Base-by-base conservation (phyloP, 495 filamentous ascomycete species). In the Penicillium bovifimosum region DNA sequence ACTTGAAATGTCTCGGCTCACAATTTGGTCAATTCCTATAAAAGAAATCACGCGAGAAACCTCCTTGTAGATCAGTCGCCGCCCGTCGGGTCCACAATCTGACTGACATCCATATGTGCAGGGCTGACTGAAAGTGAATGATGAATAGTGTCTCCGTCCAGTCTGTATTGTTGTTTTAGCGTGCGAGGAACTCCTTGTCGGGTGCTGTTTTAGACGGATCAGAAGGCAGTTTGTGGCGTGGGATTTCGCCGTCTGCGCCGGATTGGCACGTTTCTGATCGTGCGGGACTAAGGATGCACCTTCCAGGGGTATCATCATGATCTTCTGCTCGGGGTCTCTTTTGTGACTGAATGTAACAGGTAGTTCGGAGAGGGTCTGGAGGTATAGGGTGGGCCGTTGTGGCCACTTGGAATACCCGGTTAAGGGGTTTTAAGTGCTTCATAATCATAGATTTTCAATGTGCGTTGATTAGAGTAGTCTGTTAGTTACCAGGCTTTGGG, bases 191-290 rank as follows among this genome's bases (percentile, higher is more conserved):
- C 29, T 69, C 66, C 13, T 51, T 52, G 3, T 64, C 62, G 1
- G 60, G 56, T 17, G 41, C 36, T 28, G 66, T 65, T 39, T 43
- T 54, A 6, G 54, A 43, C 6, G 62, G 64, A 29, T 67, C 66
- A 41, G 63, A 69, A 10, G 66, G 63, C 0, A 60, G 64, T 43
- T 58, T 59, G 57, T 69, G 66, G 4, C 53, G 54, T 0, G 52
- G 64, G 8, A 65, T 64, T 52, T 65, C 66, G 27, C 66, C 64
- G 29, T 69, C 66, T 11, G 64, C 62, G 46, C 66, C 66, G 14
- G 54, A 58, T 35, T 62, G 55, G 20, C 60, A 66, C 20, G 54
- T 67, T 27, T 69, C 66, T 1, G 52, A 29, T 14, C 55, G 48
- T n/a, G 59, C 56, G 5, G 62, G 62, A 17, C 53, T 55, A 11